Base-by-base conservation (phyloP, 108 stramenopile genomes). In the Mediolabrus comicus region DNA sequence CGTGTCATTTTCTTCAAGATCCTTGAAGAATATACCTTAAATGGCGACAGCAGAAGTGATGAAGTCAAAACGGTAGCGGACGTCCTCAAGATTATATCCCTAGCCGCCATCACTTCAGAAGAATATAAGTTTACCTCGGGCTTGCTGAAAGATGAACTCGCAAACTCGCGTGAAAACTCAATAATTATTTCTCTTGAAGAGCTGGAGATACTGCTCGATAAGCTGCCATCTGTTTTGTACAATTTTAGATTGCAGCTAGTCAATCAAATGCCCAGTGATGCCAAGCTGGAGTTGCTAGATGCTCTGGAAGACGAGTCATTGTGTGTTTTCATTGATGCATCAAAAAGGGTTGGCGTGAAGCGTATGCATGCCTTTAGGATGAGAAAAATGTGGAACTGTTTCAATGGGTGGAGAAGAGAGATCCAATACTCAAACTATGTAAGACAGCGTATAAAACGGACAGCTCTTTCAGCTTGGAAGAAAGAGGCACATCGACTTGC, bases 201-300 rank as follows among this genome's bases (percentile, higher is more conserved):
- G 12, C 1, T 76, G 67, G 11, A 10, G 36, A 30, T 46, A 30
- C 61, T 43, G 4, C 54, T 75, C 6, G 46, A 66, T 25, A 46
- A 39, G 11, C 25, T 1, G 35, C 53, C 62, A 33, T 31, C 11
- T 16, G 11, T 76, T 3, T 19, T 74, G 59, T 2, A 49, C 1
- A 62, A 54, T n/a, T 76, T 76, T 31, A 61, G 55, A 13, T 10
- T 33, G n/a, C 75, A 76, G 26, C 10, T 76, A 3, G 9, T 68
- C 3, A 26, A 22, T 3, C 62, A 76, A 4, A 10, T 76, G 32
- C 54, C 62, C 0, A 31, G 61, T 30, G 34, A 27, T 34, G 19
- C 62, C 16, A 36, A 62, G 19, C 43, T 76, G 55, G n/a, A 58
- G 58, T 28, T 69, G 41, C 31, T 76, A 24, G 38, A 19, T 35